Evolutionary conservation across 768 basidiomycete species (phyloP), one percentile per base, ranked within the genome.

Genomic region (Amanita brunnescens): DNA sequence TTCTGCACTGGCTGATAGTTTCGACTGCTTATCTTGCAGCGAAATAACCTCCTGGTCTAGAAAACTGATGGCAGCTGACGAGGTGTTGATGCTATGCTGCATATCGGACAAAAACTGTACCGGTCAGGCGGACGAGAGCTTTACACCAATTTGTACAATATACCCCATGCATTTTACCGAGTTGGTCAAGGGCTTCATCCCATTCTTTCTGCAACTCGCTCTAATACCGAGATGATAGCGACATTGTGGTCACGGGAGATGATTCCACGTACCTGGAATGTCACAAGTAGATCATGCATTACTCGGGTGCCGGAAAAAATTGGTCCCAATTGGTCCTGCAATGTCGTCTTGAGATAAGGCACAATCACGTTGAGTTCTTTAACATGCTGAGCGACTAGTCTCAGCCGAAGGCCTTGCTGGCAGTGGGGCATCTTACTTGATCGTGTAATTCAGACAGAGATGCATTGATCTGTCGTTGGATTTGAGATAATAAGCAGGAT

Each of bases 21-120:
- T 64, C 24, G 54, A 57, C 50, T 80, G 79, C 29, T 65, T 60
- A 3, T 53, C 53, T 16, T 65, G 67, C 4, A 69, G 59, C 24
- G 54, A 47, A n/a, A 63, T 56, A 1, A 72, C 67, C 20, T 52
- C 54, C 24, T 46, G 46, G 37, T 47, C 29, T 9, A 57, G 16
- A 32, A 24, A 29, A 4, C 45, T 34, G 18, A 59, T 45, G 18
- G 34, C 37, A 41, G 30, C 38, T 10, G 26, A 43, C n/a, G 53
- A 40, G 41, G 18, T 29, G n/a, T 35, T 24, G 14, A 44, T 44
- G 30, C 20, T 23, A 13, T 39, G 43, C 46, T 50, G 56, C 7
- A 54, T 45, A 35, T 56, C 55, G 32, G 58, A 50, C 23, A 35
- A 37, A 34, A 21, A 10, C 21, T 38, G 40, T 12, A 30, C 24